Conservation (phyloP, 2,329 filamentous ascomycete genomes). For the Didymellaceae sp. region DNA sequence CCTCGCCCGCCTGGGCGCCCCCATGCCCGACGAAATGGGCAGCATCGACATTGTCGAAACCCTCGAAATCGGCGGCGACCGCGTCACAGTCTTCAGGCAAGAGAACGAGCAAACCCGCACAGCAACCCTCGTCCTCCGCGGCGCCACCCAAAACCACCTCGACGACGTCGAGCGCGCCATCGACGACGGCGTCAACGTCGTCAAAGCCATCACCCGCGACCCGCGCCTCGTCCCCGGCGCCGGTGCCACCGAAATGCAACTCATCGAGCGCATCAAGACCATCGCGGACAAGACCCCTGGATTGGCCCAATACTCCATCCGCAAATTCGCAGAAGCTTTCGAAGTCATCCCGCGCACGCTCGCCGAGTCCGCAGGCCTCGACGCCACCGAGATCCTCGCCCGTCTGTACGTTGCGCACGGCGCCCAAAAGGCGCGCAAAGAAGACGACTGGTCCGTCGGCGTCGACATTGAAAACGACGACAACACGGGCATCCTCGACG, state of each 20-base stretch:
- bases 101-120: constrained; percentile 92
- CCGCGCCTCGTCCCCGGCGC: constrained; percentile 89
- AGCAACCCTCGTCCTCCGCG: constrained; percentile 90
- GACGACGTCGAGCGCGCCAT: constrained; percentile 97
- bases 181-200: constrained; percentile 96
- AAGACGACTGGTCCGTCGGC: constrained; percentile 86
- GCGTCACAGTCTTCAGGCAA: constrained; percentile 97
- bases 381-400: constrained; percentile 95
- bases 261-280: constrained; percentile 88
- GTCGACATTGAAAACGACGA: constrained; percentile 93
- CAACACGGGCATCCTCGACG: constrained; percentile 80
- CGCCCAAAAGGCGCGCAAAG: constrained; percentile 56
- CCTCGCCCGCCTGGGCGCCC: constrained; percentile 91
- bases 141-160: constrained; percentile 96
- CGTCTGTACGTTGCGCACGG: constrained; percentile 92
- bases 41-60: constrained; percentile 94
- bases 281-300: constrained; percentile 93
- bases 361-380: constrained; percentile 92
- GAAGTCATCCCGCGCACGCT: constrained; percentile 94
- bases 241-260: constrained; percentile 91
- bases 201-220: constrained; percentile 97
- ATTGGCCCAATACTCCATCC: constrained; percentile 93
- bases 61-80: constrained; percentile 94
- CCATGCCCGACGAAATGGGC: constrained; percentile 99
- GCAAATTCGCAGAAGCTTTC: constrained; percentile 96